phyloP scores from a whole-genome alignment of 208 protist species.

The Trypanosoma vivax region DNA sequence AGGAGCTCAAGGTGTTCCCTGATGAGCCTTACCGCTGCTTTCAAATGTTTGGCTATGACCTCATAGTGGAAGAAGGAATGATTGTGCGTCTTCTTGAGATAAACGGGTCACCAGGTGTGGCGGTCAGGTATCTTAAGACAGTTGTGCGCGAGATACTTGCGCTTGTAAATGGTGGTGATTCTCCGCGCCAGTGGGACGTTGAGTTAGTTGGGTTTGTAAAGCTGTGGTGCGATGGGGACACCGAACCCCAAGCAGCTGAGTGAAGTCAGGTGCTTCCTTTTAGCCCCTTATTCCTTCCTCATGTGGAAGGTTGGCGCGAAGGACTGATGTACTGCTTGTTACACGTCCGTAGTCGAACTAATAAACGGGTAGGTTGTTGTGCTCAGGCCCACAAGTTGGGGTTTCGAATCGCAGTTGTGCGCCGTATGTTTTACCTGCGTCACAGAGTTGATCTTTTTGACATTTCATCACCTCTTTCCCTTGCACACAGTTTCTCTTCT shows the following conservation, averaged over 20 bases:
- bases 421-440: no score
- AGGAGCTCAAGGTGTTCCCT: conserved; percentile 31
- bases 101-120: conserved; percentile 83
- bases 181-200: conserved; percentile 40
- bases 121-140: conserved; percentile 46
- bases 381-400: no score
- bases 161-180: conserved; percentile 24
- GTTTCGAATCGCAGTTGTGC: no score
- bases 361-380: no score
- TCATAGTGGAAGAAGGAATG: conserved; percentile 73
- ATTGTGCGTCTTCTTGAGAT: conserved; percentile 81
- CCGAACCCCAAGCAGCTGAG: conserved; percentile 31
- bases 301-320: no score
- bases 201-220: conserved; percentile 50
- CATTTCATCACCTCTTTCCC: no score
- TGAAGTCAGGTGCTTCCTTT: no score
- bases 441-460: no score
- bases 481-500: no score
- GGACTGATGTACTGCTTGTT: no score
- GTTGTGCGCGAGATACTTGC: conserved; percentile 46
- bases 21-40: conserved; percentile 74
- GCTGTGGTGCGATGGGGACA: conserved; percentile 60
- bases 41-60: conserved; percentile 88
- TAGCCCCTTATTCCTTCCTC: no score
- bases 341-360: no score